Evolutionary conservation across 768 basidiomycete genomes (phyloP).

Genomic region (Phanerochaete sordida): DNA sequence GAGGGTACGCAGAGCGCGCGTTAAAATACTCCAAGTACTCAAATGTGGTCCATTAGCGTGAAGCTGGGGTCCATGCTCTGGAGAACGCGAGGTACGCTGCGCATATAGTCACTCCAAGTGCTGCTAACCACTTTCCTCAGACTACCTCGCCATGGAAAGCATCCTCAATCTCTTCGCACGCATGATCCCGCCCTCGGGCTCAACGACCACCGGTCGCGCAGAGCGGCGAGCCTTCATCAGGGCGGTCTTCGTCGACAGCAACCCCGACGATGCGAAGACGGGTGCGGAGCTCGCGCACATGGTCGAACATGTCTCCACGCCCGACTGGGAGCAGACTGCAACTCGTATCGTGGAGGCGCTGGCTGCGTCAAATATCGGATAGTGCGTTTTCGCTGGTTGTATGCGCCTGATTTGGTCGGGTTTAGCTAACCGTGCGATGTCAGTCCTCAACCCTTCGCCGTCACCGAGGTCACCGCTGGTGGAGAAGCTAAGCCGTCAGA

Average conservation of each 20-base stretch:
- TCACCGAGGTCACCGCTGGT: slow-evolving; percentile 36
- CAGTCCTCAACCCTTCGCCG: slow-evolving; percentile 61
- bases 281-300: slow-evolving; percentile 35
- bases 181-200: slow-evolving; percentile 44
- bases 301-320: slow-evolving; percentile 38
- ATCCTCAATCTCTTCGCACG: slow-evolving; percentile 55
- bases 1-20: slow-evolving; percentile 37
- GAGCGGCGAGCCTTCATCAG: slow-evolving; percentile 46
- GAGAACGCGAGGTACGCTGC: slow-evolving; percentile 40
- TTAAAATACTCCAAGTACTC: background rate
- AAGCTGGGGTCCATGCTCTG: slow-evolving; percentile 46
- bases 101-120: background rate
- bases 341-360: slow-evolving; percentile 45
- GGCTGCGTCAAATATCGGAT: slow-evolving; percentile 41
- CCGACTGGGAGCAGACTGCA: slow-evolving; percentile 53
- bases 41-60: background rate
- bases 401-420: background rate
- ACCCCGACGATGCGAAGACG: slow-evolving; percentile 32
- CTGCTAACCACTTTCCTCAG: slow-evolving; percentile 26
- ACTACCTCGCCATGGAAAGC: slow-evolving; percentile 54
- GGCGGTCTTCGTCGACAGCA: slow-evolving; percentile 38
- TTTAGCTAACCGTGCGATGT: background rate
- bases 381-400: slow-evolving; percentile 33
- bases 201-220: slow-evolving; percentile 28
- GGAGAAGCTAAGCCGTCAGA: slow-evolving; percentile 36